These are phyloP conservation scores for Puccinia coronata DNA, from an alignment of 1,284 basidiomycete genomes.

Conservation along the genomic window DNA sequence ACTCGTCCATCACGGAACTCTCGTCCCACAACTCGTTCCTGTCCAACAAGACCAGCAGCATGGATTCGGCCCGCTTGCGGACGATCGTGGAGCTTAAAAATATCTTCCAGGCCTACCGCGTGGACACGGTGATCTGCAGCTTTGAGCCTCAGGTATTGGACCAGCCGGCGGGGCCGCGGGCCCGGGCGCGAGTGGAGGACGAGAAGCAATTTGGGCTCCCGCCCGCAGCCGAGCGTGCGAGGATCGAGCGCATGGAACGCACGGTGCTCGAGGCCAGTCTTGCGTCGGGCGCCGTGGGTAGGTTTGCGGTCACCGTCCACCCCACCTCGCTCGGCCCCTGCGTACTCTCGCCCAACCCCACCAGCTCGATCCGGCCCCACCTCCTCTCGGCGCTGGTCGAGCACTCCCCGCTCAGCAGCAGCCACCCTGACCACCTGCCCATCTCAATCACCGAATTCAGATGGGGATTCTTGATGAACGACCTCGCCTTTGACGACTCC, in stretches of 20 bases:
- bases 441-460: conserved; percentile 39
- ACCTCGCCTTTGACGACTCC: conserved; percentile 26
- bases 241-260: conserved; percentile 38
- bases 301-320: conserved; percentile 16
- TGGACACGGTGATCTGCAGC: conserved; percentile 39
- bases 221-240: conserved; percentile 14
- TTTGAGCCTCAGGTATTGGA: conserved; percentile 28
- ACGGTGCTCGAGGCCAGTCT: conserved; percentile 26
- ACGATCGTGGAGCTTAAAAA: conserved; percentile 35
- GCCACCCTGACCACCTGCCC: background rate
- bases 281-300: conserved; percentile 7
- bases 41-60: background rate
- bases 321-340: conserved; percentile 11
- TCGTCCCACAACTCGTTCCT: conserved; percentile 61
- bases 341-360: conserved; percentile 5
- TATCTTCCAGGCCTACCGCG: conserved; percentile 40
- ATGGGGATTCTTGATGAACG: conserved; percentile 47
- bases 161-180: background rate
- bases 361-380: background rate
- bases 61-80: conserved; percentile 4
- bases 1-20: conserved; percentile 3
- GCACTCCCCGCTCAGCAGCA: background rate
- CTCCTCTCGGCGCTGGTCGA: background rate
- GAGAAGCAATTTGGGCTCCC: conserved; percentile 26
- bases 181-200: background rate